Percentiles rank a stretch among this genome's conserved stretches.
Evolutionary conservation across 768 basidiomycete genomes (phyloP).

Genomic region (Auriscalpium microsporum): DNA sequence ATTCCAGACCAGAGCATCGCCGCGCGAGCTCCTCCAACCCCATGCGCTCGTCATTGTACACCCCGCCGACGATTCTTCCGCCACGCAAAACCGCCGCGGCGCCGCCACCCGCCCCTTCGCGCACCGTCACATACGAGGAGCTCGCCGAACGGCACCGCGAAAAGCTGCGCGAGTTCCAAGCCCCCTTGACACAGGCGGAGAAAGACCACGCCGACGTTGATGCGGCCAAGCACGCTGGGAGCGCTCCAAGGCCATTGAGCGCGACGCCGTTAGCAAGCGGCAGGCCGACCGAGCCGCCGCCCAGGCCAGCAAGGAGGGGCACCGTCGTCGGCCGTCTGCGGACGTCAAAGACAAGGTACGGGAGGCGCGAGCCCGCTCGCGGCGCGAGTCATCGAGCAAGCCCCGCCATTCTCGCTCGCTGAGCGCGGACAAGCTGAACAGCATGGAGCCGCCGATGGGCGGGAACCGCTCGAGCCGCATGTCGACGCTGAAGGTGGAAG

Average conservation of each 20-base stretch:
- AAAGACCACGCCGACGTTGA: slow-evolving; percentile 68
- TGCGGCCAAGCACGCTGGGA: slow-evolving; percentile 80
- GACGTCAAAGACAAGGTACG: slow-evolving; percentile 21
- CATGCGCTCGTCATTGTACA: slow-evolving; percentile 18
- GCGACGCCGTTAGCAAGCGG: slow-evolving; percentile 60
- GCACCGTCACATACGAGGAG: slow-evolving; percentile 80
- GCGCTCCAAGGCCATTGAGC: slow-evolving; percentile 62
- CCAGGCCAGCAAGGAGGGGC: slow-evolving; percentile 36
- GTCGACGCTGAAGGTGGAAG: slow-evolving; percentile 76
- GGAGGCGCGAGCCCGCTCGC: neutral
- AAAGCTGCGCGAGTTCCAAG: slow-evolving; percentile 76
- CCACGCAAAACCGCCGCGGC: slow-evolving; percentile 30
- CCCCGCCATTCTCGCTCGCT: slow-evolving; percentile 39
- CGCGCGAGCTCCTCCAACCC: slow-evolving; percentile 6
- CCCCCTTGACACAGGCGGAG: slow-evolving; percentile 73
- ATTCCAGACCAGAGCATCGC: slow-evolving; percentile 1
- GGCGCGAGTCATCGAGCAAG: slow-evolving; percentile 1
- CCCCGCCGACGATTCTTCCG: slow-evolving; percentile 36
- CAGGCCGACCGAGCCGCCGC: slow-evolving; percentile 60
- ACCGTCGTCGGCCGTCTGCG: slow-evolving; percentile 41
- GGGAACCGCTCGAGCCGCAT: slow-evolving; percentile 46
- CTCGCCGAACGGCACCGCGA: slow-evolving; percentile 78
- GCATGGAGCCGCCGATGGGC: slow-evolving; percentile 21
- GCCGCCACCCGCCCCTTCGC: slow-evolving; percentile 44
- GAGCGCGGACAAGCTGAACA: slow-evolving; percentile 55